Evolutionary conservation across 176 grass and related monocot species (phyloP).

Genomic region (Bothriochloa decipiens): DNA sequence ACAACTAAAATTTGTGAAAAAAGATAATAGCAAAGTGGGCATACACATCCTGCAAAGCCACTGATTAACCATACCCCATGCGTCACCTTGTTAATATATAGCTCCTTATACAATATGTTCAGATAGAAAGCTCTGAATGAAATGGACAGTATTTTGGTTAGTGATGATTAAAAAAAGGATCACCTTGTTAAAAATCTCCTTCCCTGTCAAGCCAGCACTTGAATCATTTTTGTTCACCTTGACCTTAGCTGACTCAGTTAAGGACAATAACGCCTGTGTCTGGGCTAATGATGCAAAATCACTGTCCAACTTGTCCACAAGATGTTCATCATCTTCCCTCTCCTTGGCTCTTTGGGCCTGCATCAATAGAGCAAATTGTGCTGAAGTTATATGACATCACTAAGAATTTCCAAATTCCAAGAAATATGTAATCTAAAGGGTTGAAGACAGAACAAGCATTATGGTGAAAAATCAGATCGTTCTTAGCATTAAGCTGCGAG

Average conservation of each 20-base stretch:
- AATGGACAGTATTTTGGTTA: neutral
- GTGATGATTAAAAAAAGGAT: neutral
- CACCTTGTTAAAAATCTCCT: conserved; percentile 68
- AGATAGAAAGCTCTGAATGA: conserved; percentile 16
- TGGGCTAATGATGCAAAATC: conserved; percentile 78
- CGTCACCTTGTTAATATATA: conserved; percentile 15
- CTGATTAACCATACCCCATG: neutral
- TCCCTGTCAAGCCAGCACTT: conserved; percentile 41
- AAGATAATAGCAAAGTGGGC: neutral
- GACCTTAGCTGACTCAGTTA: conserved; percentile 55
- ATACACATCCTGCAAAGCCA: neutral
- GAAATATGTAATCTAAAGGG: conserved; percentile 30
- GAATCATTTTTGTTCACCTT: conserved; percentile 61
- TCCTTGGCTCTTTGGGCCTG: conserved; percentile 93
- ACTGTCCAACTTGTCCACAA: conserved; percentile 79
- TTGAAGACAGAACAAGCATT: conserved; percentile 6
- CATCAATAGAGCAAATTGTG: conserved; percentile 30
- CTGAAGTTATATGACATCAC: conserved; percentile 18
- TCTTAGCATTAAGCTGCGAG: neutral
- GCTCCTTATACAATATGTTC: neutral
- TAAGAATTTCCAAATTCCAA: conserved; percentile 18
- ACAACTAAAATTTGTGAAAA: conserved; percentile 8
- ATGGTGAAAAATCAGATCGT: conserved; percentile 22
- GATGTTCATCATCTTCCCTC: conserved; percentile 80
- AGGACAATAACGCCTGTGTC: conserved; percentile 57